These are phyloP conservation scores for Myxozyma monticola DNA, from an alignment of 805 yeast species.

Conservation along the genomic window DNA sequence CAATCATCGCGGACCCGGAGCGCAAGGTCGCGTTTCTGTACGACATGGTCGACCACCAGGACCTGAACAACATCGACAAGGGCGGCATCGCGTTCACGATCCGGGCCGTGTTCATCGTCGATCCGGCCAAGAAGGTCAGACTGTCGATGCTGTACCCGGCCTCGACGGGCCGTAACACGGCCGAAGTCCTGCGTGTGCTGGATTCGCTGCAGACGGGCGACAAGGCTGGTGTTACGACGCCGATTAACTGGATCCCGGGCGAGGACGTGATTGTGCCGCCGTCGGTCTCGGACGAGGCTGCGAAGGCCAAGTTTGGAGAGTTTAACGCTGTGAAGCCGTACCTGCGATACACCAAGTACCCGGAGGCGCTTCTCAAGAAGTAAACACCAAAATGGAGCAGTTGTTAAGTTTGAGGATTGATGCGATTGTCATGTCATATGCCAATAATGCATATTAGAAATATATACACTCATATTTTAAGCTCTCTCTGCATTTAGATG, in stretches of 20 bases:
- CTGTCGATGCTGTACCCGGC: slow-evolving; percentile 89
- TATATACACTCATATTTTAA: no score
- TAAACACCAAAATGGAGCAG: no score
- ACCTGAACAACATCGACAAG: slow-evolving; percentile 67
- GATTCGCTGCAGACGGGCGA: slow-evolving; percentile 90
- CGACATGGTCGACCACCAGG: slow-evolving; percentile 88
- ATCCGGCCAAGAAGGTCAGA: slow-evolving; percentile 88
- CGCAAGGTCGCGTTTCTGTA: slow-evolving; percentile 79
- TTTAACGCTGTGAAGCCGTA: slow-evolving; percentile 84
- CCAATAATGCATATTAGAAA: no score
- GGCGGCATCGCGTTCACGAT: slow-evolving; percentile 84
- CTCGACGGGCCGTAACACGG: slow-evolving; percentile 91
- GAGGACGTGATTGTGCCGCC: slow-evolving; percentile 93
- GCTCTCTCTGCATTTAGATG: no score
- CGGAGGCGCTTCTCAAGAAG: slow-evolving; percentile 24
- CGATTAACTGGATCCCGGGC: slow-evolving; percentile 89
- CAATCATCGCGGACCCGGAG: slow-evolving; percentile 85
- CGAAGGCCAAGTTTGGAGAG: slow-evolving; percentile 79
- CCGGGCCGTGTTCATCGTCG: slow-evolving; percentile 91
- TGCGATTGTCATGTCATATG: no score
- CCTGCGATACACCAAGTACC: slow-evolving; percentile 35
- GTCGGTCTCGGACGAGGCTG: slow-evolving; percentile 73
- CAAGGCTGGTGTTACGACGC: slow-evolving; percentile 84
- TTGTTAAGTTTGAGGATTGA: no score
- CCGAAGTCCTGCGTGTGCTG: slow-evolving; percentile 87